These are phyloP conservation scores for Amanita rubescens DNA, from an alignment of 768 basidiomycete genomes.

Conservation along the genomic window DNA sequence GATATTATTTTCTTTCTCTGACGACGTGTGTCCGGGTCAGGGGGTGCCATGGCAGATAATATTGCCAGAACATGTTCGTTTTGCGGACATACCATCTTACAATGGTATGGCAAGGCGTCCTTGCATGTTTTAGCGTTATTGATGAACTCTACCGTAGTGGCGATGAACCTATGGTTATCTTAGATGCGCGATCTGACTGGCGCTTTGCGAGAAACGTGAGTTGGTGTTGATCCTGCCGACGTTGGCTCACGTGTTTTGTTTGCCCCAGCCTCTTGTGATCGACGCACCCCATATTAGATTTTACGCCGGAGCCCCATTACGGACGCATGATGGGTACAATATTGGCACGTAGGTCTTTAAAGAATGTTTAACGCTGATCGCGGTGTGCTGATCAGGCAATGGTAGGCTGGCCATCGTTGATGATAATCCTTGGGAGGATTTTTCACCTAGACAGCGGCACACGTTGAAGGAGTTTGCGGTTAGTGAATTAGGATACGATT, in stretches of 20 bases:
- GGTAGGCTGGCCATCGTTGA: conserved; percentile 75
- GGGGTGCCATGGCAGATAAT: conserved; percentile 34
- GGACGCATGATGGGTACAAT: conserved; percentile 86
- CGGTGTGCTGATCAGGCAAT: neutral
- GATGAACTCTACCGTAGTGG: conserved; percentile 30
- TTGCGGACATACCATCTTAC: conserved; percentile 77
- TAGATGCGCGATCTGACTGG: conserved; percentile 81
- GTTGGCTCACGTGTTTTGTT: neutral
- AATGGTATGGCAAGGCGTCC: conserved; percentile 39
- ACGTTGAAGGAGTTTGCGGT: conserved; percentile 91
- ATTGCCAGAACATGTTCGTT: conserved; percentile 60
- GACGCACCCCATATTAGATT: conserved; percentile 70
- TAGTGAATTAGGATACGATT: conserved; percentile 12
- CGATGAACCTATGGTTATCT: conserved; percentile 81
- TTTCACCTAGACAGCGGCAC: conserved; percentile 82
- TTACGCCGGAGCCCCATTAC: conserved; percentile 86
- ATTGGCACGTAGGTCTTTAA: conserved; percentile 60
- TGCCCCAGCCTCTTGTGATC: conserved; percentile 57
- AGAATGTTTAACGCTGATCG: neutral
- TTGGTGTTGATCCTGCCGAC: neutral
- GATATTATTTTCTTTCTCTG: neutral
- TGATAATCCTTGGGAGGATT: conserved; percentile 75
- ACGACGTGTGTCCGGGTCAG: conserved; percentile 21
- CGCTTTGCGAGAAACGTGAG: conserved; percentile 74
- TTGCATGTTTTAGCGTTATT: neutral